These are phyloP conservation scores for Hortaea werneckii DNA, from an alignment of 2,329 filamentous ascomycete species.

Conservation along the genomic window DNA sequence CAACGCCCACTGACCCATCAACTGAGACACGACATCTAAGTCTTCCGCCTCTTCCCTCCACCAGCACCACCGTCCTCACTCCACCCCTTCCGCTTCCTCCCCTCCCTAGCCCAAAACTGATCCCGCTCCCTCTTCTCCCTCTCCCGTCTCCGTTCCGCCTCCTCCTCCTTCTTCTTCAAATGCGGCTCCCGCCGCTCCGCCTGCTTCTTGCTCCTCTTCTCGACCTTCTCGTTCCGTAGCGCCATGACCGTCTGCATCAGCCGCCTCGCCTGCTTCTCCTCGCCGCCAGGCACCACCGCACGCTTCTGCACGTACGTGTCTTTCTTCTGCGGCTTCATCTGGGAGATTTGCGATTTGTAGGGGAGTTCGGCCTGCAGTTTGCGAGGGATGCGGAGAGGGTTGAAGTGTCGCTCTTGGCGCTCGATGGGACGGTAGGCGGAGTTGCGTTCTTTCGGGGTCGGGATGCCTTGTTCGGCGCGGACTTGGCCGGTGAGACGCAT, in stretches of 20 bases:
- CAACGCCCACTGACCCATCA: too few species aligned
- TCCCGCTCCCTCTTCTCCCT: constrained; percentile 85
- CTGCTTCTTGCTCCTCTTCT: constrained; percentile 74
- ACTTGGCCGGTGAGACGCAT: constrained; percentile 95
- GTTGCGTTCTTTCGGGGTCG: constrained; percentile 73
- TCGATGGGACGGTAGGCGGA: constrained; percentile 66
- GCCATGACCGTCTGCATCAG: constrained; percentile 90
- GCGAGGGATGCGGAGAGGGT: constrained; percentile 61
- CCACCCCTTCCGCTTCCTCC: constrained; percentile 60
- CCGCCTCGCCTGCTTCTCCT: constrained; percentile 81
- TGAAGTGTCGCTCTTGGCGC: constrained; percentile 40
- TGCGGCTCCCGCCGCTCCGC: constrained; percentile 76
- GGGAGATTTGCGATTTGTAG: constrained; percentile 81
- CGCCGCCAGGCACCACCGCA: constrained; percentile 68
- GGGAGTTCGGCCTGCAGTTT: constrained; percentile 75
- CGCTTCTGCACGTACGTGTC: constrained; percentile 91
- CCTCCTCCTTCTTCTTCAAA: constrained; percentile 70
- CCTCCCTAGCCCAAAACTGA: constrained; percentile 87
- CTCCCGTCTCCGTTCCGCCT: constrained; percentile 72
- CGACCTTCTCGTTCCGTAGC: constrained; percentile 79
- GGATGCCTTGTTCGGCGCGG: constrained; percentile 61
- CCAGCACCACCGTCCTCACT: constrained; percentile 39
- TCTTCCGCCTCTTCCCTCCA: constrained; percentile 20
- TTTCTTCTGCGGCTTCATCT: constrained; percentile 68
- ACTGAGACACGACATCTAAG: neutral